Percentiles rank a stretch among this genome's conserved stretches.
Conservation (phyloP, 73 alveolate genomes). For the Effrenium voratum region DNA sequence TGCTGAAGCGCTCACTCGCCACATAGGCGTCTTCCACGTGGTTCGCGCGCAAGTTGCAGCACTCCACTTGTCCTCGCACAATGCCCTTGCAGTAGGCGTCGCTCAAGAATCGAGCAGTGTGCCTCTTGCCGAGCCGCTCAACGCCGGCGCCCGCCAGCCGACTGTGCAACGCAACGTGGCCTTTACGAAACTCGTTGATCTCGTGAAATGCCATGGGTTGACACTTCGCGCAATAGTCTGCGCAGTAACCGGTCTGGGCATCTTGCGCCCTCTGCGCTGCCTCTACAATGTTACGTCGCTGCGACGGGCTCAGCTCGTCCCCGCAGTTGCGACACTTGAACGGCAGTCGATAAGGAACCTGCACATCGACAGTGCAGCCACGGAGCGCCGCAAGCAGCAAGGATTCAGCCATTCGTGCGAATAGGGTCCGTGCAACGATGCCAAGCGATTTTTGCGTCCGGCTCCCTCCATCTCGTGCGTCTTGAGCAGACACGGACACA, state of each 20-base stretch:
- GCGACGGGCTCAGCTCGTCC: background rate
- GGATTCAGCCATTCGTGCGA: background rate
- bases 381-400: background rate
- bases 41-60: background rate
- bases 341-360: background rate
- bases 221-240: background rate
- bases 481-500: background rate
- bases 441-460: background rate
- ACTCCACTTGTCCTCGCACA: slow-evolving; percentile 36
- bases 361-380: background rate
- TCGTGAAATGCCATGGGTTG: background rate
- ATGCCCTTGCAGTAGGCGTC: slow-evolving; percentile 38
- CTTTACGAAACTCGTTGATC: background rate
- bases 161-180: background rate
- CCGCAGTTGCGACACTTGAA: background rate
- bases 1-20: background rate
- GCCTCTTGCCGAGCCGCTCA: background rate
- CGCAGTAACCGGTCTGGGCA: background rate
- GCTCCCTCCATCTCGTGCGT: background rate
- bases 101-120: background rate
- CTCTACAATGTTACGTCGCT: background rate
- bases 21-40: background rate
- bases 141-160: background rate
- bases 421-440: background rate
- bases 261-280: slow-evolving; percentile 23